Conservation (phyloP, 2,329 filamentous ascomycete genomes). For the Xylariaceae sp. region DNA sequence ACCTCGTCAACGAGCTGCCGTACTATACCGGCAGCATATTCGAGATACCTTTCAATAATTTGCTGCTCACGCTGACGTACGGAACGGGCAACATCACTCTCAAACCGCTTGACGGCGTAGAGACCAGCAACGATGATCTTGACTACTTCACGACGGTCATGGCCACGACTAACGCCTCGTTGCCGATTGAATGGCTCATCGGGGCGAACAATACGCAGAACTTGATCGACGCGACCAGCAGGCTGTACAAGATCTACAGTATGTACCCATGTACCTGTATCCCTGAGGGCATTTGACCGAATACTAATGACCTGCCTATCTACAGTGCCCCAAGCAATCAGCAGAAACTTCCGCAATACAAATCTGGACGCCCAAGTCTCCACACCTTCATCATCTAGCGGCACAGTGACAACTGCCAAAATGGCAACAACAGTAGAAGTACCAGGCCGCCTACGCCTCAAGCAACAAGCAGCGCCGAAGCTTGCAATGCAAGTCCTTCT, state of each 20-base stretch:
- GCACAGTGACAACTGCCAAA: too few species aligned
- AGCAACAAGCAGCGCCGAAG: conserved; percentile 8
- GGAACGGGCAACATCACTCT: conserved; percentile 8
- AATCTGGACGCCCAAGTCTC: background rate
- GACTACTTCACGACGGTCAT: conserved; percentile 9
- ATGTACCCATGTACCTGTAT: too few species aligned
- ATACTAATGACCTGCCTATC: too few species aligned
- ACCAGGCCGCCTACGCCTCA: conserved; percentile 4
- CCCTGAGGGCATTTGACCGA: too few species aligned
- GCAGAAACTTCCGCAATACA: conserved; percentile 1
- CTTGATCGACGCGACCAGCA: conserved; percentile 8
- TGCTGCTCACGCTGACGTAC: conserved; percentile 9
- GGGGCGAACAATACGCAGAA: conserved; percentile 4
- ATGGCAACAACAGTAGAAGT: background rate
- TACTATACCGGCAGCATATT: conserved; percentile 7
- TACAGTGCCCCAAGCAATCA: conserved; percentile 12
- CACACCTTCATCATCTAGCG: too few species aligned
- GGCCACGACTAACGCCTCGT: conserved; percentile 5
- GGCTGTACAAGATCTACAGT: conserved; percentile 11
- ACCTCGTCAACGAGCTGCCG: conserved; percentile 4
- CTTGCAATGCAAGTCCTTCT: conserved; percentile 7
- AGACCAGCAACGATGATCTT: conserved; percentile 1
- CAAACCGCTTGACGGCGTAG: background rate
- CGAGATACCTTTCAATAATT: conserved; percentile 10
- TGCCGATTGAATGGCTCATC: conserved; percentile 7